Conservation (phyloP, 2,329 filamentous ascomycete species). For the Immersiporthe knoxdaviesiana region DNA sequence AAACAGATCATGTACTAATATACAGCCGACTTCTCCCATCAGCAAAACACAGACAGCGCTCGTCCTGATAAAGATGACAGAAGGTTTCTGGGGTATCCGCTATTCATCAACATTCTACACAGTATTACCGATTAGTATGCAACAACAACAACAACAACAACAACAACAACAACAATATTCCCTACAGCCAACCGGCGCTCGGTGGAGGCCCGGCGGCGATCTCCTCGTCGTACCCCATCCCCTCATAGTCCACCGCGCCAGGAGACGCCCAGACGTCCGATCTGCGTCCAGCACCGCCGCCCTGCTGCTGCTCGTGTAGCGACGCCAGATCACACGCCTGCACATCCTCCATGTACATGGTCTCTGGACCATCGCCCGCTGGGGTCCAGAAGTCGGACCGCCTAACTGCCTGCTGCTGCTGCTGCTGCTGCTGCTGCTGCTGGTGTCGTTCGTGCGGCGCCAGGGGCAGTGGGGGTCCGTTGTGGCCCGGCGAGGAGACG, state of each 20-base stretch:
- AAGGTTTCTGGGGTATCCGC: constrained; percentile 8
- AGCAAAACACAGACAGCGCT: not conserved
- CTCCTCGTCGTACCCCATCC: constrained; percentile 28
- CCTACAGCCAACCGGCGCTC: constrained; percentile 23
- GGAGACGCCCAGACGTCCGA: constrained; percentile 26
- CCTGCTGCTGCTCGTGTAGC: constrained; percentile 6
- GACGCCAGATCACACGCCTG: constrained; percentile 24
- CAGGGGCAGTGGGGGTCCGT: constrained; percentile 23
- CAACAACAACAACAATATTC: too few relatives aligned
- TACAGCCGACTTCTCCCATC: not conserved
- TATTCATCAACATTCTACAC: not conserved
- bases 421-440: not conserved
- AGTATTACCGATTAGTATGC: constrained; percentile 26
- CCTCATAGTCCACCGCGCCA: constrained; percentile 25
- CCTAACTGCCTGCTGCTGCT: constrained; percentile 16
- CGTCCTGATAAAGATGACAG: not conserved
- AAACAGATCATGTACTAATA: not conserved
- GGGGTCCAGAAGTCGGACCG: constrained; percentile 27
- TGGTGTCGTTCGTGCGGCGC: constrained; percentile 22
- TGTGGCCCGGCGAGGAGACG: constrained; percentile 19
- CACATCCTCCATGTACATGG: constrained; percentile 28
- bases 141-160: too few relatives aligned
- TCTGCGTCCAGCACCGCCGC: constrained; percentile 1
- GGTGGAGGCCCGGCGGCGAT: constrained; percentile 25
- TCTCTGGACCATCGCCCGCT: constrained; percentile 18